Base-by-base conservation (phyloP, 2,329 filamentous ascomycete genomes). In the Penicillium glabrum region DNA sequence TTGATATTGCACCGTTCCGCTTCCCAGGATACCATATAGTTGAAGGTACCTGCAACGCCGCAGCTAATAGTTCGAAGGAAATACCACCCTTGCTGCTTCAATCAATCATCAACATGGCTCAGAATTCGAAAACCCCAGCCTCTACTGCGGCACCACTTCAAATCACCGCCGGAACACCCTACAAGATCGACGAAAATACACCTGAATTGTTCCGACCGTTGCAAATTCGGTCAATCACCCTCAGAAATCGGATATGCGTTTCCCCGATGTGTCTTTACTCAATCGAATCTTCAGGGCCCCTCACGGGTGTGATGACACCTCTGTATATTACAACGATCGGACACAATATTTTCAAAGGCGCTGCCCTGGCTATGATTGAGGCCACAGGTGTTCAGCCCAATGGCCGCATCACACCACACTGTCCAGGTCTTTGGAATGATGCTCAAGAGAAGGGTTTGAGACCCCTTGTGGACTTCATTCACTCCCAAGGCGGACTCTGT, bases 331-430 rank as follows among this genome's bases (percentile, higher is more conserved):
- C 91, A 96, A 68, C 80, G 8, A 37, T 93, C n/a, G 90, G 91
- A 54, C 86, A 89, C 60, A 91, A 91, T 64, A 82, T 89, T 24
- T 80, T 87, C 55, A 85, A 88, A 56, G 92, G 92, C 16, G 87
- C 89, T 0, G 89, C 85, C 2, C 78, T 96, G n/a, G 79, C 87
- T 51, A 83, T 92, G 29, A 80, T 93, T 56, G 92, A 96, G 77
- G 90, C 91, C 33, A 92, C 89, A 1, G 80, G 86, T 35, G 89
- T 96, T 1, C 79, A 83, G 7, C 77, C 90, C 6, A 86, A 92
- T 65, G 91, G 92, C 31, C 84, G 92, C 53, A 96, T 96, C 77
- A 89, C 89, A 1, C 90, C 91, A 0, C 51, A 64, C 16, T 60
- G 63, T 33, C 21, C 63, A 9, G 68, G 93, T 1, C 75, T 96